Base-by-base conservation (phyloP, 1,139 yeast species). In the Arxiozyma heterogenica region DNA sequence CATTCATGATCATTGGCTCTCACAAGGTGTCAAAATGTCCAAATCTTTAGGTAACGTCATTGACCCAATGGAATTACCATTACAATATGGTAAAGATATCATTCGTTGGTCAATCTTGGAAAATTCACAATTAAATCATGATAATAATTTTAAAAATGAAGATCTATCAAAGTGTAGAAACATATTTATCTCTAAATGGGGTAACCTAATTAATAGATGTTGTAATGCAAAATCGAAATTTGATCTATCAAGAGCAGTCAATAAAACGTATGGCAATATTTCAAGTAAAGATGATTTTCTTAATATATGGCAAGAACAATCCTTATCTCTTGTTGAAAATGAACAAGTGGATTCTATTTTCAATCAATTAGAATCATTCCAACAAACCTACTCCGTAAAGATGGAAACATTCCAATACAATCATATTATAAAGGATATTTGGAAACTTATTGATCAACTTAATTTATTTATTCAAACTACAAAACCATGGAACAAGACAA, bases 31-130 rank as follows among this genome's bases (percentile, higher is more conserved):
- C 53, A 93, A 93, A 66, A 93, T 93, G 98, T 86, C 96, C 55
- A 93, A 93, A 64, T 85, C 95, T 55, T 71, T 84, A 55, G 97
- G 98, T 0, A 93, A 93, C 67, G 98, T 93, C n/a, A 95, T 93
- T 11, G 97, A 94, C 64, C 98, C 99, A 0, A 66, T 85, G 23
- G 78, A 74, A 20, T 76, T 85, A 27, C 73, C 81, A 22, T 74
- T 79, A 0, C 68, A 75, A 54, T 85, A 85, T 62, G 96, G 91
- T 0, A 71, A 78, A 21, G 98, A 91, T 68, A 73, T 89, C 0
- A 73, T 89, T 47, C 74, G 96, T 57, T 84, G 87, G 70, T 90
- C 84, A 66, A 71, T 93, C 57, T 77, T 84, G 68, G 89, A 84
- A 61, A 84, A 85, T 66, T 86, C 96, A 1, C 83, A 83, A 52